Evolutionary conservation across 2,329 filamentous ascomycete genomes (phyloP), one percentile per base, ranked within the genome.

Genomic region (Colletotrichum lupini): DNA sequence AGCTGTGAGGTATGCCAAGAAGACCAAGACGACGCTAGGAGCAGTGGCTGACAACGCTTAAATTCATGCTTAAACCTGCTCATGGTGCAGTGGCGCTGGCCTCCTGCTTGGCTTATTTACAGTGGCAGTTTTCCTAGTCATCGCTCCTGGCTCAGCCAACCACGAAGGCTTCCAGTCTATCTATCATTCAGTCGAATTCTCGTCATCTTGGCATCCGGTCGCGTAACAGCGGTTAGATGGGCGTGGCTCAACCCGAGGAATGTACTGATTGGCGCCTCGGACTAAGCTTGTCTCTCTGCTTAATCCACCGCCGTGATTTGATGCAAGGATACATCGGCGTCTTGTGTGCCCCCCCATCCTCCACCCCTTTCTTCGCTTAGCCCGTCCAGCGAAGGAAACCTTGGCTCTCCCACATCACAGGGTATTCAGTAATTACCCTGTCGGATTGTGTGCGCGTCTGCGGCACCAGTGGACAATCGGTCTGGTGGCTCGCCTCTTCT

Each of bases 51-150:
- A 81, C 81, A 85, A 85, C 83, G 84, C 83, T 85, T 85, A 85
- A 85, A 85, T 84, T 84, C 83, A 85, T 85, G 84, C 84, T 85
- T 85, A 85, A 85, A 85, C 68, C 61, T 75, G 74, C 74, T 74
- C 68, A 72, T 68, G 67, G 67, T 67, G 72, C 67, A 22, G 67
- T 64, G 72, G 72, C 67, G 64, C 61, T 37, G 32, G 28, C 58
- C 55, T n/a, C n/a, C 58, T 56, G 56, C 57, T 55, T 60, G 62
- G 61, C 67, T 52, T 35, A 28, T 35, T 28, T 28, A 8, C 42
- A 26, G 30, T n/a, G 26, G 55, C 12, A 67, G 24, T 16, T 55
- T 24, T 22, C 14, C 22, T 32, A 55, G 30, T 30, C 14, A 24
- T 22, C 14, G 30, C 49, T 22, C 22, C 57, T n/a, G n/a, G 56